Evolutionary conservation across 2,329 filamentous ascomycete species (phyloP).

Genomic region (Helicocarpus griseus): DNA sequence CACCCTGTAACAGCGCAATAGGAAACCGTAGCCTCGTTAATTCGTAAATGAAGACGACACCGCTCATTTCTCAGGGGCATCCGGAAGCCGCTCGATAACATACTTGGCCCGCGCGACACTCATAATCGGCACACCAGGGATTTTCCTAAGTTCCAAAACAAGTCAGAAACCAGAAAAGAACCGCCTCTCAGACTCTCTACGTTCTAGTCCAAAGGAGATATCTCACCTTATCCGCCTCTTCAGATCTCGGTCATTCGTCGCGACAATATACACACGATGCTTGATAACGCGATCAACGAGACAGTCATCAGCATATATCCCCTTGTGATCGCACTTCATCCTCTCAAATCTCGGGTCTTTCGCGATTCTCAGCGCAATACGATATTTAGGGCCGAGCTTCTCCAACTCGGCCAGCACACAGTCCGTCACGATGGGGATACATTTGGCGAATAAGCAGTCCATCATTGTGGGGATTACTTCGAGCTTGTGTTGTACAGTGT

Average conservation of each 20-base stretch:
- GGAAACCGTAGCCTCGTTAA: neutral
- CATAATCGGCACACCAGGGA: conserved; percentile 60
- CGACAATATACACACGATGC: conserved; percentile 68
- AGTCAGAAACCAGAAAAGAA: neutral
- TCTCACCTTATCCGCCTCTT: conserved; percentile 61
- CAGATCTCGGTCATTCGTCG: conserved; percentile 60
- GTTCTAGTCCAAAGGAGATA: no score
- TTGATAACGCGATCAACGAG: conserved; percentile 64
- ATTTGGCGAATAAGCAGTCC: conserved; percentile 88
- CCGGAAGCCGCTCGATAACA: conserved; percentile 82
- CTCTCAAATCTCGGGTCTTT: conserved; percentile 82
- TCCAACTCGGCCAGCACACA: conserved; percentile 80
- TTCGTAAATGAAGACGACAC: neutral
- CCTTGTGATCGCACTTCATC: conserved; percentile 82
- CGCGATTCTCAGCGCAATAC: conserved; percentile 75
- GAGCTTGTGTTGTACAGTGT: conserved; percentile 85
- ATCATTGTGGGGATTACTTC: conserved; percentile 82
- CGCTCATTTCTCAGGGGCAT: conserved; percentile 56
- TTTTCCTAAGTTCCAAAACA: conserved; percentile 42
- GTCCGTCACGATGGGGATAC: conserved; percentile 75
- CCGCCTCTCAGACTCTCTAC: no score
- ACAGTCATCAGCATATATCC: conserved; percentile 80
- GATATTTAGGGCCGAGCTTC: conserved; percentile 80
- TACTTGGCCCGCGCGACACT: conserved; percentile 84
- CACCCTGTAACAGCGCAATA: no score